A percentile compares a stretch with the other conserved stretches of the same genome.
These are phyloP conservation scores for Perkinsus olseni DNA, from an alignment of 169 alveolate species.

Conservation along the genomic window DNA sequence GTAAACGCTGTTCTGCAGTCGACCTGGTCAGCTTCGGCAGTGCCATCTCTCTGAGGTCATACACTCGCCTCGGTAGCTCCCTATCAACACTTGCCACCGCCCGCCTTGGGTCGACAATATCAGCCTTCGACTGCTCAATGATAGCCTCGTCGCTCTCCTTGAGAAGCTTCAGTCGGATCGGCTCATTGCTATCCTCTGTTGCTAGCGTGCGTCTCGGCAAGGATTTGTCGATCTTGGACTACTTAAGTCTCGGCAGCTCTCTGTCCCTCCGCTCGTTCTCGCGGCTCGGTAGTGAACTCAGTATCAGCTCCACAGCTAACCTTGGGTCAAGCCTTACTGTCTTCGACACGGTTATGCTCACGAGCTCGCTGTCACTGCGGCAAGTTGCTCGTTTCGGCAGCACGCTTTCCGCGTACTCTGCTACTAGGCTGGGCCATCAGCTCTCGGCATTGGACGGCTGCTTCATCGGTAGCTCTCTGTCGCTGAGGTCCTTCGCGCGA, in stretches of 20 bases:
- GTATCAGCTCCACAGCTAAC: not conserved
- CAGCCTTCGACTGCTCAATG: not conserved
- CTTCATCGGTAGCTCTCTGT: not conserved
- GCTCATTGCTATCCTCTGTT: not conserved
- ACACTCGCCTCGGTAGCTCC: conserved; percentile 2
- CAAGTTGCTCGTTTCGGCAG: not conserved
- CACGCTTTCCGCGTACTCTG: not conserved
- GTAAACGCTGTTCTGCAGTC: not conserved
- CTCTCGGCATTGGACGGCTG: not conserved
- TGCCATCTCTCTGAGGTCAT: not conserved
- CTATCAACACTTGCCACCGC: not conserved
- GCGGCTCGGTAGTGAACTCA: not conserved
- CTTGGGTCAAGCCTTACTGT: not conserved
- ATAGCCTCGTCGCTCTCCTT: not conserved
- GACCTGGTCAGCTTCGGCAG: not conserved
- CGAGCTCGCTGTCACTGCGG: not conserved
- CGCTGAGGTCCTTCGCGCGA: not conserved
- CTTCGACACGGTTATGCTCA: not conserved
- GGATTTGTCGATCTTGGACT: not conserved
- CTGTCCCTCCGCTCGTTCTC: not conserved
- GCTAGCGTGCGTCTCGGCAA: not conserved
- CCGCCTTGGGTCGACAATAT: not conserved
- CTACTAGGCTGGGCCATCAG: not conserved
- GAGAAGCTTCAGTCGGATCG: not conserved
- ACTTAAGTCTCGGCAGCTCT: not conserved